A percentile compares a stretch with the other conserved stretches of the same genome.
Evolutionary conservation across 2,329 filamentous ascomycete species (phyloP).

Genomic region (Hypoxylon sp.): DNA sequence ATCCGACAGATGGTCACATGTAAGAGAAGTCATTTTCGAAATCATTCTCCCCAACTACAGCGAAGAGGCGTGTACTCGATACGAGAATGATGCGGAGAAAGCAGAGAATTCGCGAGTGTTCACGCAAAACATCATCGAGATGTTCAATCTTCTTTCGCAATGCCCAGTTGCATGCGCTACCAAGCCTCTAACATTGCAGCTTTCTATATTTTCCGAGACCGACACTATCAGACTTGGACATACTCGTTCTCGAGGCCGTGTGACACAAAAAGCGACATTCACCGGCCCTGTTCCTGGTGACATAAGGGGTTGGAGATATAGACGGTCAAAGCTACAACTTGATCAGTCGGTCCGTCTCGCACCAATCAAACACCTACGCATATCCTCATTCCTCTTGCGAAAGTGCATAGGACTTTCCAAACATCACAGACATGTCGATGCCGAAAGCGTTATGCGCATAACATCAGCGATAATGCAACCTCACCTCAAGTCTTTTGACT

Average conservation of each 20-base stretch:
- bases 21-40: neutral
- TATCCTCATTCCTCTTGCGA: neutral
- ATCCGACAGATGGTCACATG: neutral
- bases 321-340: neutral
- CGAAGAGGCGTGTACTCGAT: neutral
- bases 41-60: neutral
- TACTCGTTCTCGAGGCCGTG: neutral
- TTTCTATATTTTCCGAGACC: neutral
- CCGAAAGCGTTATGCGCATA: neutral
- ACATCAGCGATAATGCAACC: neutral
- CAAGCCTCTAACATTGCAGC: neutral
- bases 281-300: neutral
- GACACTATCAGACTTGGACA: no score
- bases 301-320: neutral
- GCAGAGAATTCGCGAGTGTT: neutral
- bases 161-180: neutral
- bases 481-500: neutral
- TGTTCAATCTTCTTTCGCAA: slow-evolving; percentile 1
- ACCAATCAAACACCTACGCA: neutral
- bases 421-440: no score
- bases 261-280: neutral
- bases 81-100: neutral
- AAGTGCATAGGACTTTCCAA: no score
- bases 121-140: neutral
- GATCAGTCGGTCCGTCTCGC: neutral